These are phyloP conservation scores for Tolypocladium nubicola DNA, from an alignment of 2,329 filamentous ascomycete genomes.

Conservation along the genomic window DNA sequence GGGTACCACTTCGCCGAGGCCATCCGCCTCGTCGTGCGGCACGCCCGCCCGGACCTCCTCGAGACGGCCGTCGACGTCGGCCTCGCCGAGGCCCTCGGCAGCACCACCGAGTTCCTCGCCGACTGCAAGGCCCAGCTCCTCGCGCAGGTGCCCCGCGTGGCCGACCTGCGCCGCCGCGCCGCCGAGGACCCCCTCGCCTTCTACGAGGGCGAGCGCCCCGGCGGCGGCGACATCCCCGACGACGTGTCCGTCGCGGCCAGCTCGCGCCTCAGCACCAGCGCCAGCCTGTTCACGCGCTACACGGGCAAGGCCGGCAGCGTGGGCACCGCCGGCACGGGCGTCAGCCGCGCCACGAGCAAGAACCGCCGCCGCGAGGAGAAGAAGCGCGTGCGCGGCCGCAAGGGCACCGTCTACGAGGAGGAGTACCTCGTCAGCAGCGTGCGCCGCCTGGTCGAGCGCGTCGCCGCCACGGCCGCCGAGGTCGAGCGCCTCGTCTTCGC, in stretches of 20 bases:
- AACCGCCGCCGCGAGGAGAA: conserved; percentile 85
- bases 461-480: conserved; percentile 64
- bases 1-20: conserved; percentile 83
- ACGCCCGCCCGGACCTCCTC: conserved; percentile 52
- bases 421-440: conserved; percentile 92
- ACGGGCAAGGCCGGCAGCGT: conserved; percentile 57
- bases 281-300: conserved; percentile 89
- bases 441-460: conserved; percentile 68
- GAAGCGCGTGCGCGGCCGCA: conserved; percentile 88
- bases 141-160: conserved; percentile 77
- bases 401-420: conserved; percentile 95
- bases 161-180: conserved; percentile 72
- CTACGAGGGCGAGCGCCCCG: conserved; percentile 65
- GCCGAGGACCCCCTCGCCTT: conserved; percentile 78
- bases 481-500: conserved; percentile 65
- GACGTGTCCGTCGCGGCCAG: conserved; percentile 80
- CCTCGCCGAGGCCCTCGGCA: conserved; percentile 69
- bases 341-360: conserved; percentile 73
- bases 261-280: conserved; percentile 69
- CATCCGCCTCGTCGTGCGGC: conserved; percentile 61
- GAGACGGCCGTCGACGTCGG: conserved; percentile 61
- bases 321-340: conserved; percentile 61
- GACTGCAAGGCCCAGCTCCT: conserved; percentile 81
- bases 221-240: conserved; percentile 68
- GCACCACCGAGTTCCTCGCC: conserved; percentile 81